Base-by-base conservation (phyloP, 345 rosid genomes). In the Clarkia xantiana region DNA sequence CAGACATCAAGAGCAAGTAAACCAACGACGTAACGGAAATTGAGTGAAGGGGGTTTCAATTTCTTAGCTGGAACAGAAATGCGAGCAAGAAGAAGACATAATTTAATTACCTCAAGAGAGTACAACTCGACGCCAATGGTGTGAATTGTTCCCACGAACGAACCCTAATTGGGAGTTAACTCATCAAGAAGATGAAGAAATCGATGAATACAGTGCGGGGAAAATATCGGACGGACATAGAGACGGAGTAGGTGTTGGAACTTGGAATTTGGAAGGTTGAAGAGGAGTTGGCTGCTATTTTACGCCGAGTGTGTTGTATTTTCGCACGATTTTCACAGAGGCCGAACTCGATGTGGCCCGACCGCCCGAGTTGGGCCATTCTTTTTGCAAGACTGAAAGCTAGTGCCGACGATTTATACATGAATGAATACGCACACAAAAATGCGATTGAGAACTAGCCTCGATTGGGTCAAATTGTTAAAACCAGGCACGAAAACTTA, bases 291-390 rank as follows among this genome's bases (percentile, higher is more conserved):
- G 14, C 14, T 36, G 51, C 59, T 55, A 55, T 45, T 42, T 18
- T 55, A 44, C 59, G 59, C 59, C 20, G 49, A 13, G 38, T 25
- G 25, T 10, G 36, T 29, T 29, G 36, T 29, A 29, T 29, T 29
- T 29, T 29, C 36, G 36, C 8, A 29, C 36, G 36, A 29, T 29
- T 29, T 29, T 29, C 7, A 29, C 36, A 10, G 4, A 18, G 43
- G 43, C 9, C 25, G 42, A 12, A 25, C 18, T 40, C 16, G 45
- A 46, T 7, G 10, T 42, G 11, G 56, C n/a, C n/a, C n/a, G n/a
- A n/a, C n/a, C n/a, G 56, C 54, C 17, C 15, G 19, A n/a, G 6
- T 36, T 18, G 56, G 56, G 45, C 56, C 56, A 41, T 11, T 18
- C 4, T 0, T 23, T 23, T 10, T 47, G 9, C n/a, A n/a, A n/a